A percentile compares a stretch with the other conserved stretches of the same genome.
Conservation (phyloP, 441 rosid genomes). For the Pelargonium fulgidum region DNA sequence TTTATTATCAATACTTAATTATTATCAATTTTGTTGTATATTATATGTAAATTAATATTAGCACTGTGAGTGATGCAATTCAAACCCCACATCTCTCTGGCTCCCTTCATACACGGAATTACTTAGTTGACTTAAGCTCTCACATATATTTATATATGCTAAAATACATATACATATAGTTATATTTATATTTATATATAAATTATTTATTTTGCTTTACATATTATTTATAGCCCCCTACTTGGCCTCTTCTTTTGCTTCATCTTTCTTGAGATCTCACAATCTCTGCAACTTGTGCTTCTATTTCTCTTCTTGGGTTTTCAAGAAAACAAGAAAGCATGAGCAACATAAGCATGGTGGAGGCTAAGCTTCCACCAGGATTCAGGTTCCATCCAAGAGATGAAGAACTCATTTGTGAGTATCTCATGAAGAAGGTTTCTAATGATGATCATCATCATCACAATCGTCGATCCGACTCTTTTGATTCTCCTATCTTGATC, state of each 20-base stretch:
- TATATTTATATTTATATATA: no score
- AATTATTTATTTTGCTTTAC: no score
- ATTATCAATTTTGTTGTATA: background rate
- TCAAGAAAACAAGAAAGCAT: slow-evolving; percentile 9
- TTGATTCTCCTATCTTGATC: slow-evolving; percentile 22
- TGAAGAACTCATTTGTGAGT: slow-evolving; percentile 61
- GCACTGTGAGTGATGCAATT: background rate
- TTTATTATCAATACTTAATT: background rate
- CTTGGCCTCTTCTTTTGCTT: background rate
- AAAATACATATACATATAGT: no score
- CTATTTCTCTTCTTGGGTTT: background rate
- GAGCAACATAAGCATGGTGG: slow-evolving; percentile 36
- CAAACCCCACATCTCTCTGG: background rate
- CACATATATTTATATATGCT: background rate
- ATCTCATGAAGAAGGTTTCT: slow-evolving; percentile 40
- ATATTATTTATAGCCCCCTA: background rate
- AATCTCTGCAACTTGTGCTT: background rate
- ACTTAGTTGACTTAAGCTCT: slow-evolving; percentile 2
- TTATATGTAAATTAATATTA: background rate
- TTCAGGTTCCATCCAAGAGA: slow-evolving; percentile 65
- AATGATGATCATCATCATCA: background rate
- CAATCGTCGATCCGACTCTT: no score
- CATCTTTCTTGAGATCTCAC: slow-evolving; percentile 7
- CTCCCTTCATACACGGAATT: background rate
- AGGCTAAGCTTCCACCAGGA: slow-evolving; percentile 55